Base-by-base conservation (phyloP, 108 stramenopile genomes). In the Skeletonema costatum region DNA sequence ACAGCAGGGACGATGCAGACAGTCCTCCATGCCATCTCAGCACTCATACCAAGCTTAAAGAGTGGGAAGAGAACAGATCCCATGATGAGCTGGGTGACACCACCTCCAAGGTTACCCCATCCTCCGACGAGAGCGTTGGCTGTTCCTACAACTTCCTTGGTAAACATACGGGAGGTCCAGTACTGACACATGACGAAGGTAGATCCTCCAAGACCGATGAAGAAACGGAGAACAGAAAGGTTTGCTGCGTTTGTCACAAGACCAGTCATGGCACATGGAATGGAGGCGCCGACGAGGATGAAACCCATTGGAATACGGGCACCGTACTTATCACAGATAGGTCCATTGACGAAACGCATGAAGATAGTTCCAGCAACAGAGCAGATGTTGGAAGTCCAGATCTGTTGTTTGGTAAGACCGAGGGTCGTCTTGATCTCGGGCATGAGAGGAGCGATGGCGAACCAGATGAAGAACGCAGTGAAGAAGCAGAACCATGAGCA, bases 391-490 rank as follows among this genome's bases (percentile, higher is more conserved):
- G 90, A 90, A 6, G 88, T 89, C 89, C 90, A 93, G 38, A 95
- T 59, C 64, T 95, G 76, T 72, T 87, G 66, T 61, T 84, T 88
- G 71, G 78, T 82, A 32, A 97, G 67, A 25, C 65, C 87, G 10
- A 97, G 88, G 10, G 81, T 78, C 13, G 63, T 76, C 65, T 71
- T 64, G 46, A 97, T 85, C 68, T 93, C 92, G 8, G 83, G 71
- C 33, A 97, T 41, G 44, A 97, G 86, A 8, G 93, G 96, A 13
- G 96, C 93, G 61, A 89, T 82, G 32, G 91, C 84, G 78, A 97
- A 97, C 96, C 96, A 97, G 71, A 87, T 82, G 76, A 89, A 80
- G 85, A 97, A 97, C 6, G 93, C 92, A 29, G 83, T 80, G 84
- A 94, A 94, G 83, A 93, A 97, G 50, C 77, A 71, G 4, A 87